Percentiles rank a stretch among this genome's conserved stretches.
These are phyloP conservation scores for Nemophila menziesii DNA, from an alignment of 257 asterid species.

Conservation along the genomic window DNA sequence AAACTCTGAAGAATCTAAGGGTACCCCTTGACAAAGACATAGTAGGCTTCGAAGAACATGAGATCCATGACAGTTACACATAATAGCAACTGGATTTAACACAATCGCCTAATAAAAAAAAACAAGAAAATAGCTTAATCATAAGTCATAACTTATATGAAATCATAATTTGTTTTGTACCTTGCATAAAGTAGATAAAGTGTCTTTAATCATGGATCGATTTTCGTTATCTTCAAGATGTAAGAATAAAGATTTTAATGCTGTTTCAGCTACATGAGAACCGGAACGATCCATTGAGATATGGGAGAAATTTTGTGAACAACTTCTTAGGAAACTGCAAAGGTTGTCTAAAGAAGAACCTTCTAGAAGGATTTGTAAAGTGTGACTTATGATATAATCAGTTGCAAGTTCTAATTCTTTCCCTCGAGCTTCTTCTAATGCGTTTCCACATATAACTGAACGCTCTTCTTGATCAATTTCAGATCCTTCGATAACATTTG, in stretches of 20 bases:
- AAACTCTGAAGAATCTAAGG: slow-evolving; percentile 57
- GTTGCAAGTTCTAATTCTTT: slow-evolving; percentile 88
- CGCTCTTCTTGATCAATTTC: slow-evolving; percentile 75
- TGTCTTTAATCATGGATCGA: slow-evolving; percentile 43
- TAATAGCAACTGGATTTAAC: slow-evolving; percentile 52
- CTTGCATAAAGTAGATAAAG: slow-evolving; percentile 51
- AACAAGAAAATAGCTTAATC: not conserved
- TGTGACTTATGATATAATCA: slow-evolving; percentile 86
- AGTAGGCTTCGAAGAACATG: slow-evolving; percentile 88
- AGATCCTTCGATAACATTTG: slow-evolving; percentile 63
- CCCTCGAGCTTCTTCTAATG: slow-evolving; percentile 88
- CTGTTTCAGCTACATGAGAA: slow-evolving; percentile 94
- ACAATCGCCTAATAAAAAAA: slow-evolving; percentile 44
- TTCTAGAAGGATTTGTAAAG: slow-evolving; percentile 74
- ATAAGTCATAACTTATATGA: too few relatives aligned
- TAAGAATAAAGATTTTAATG: slow-evolving; percentile 62
- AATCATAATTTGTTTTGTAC: slow-evolving; percentile 20
- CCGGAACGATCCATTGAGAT: slow-evolving; percentile 83
- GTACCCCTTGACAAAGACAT: slow-evolving; percentile 78
- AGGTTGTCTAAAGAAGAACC: slow-evolving; percentile 69
- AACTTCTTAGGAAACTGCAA: slow-evolving; percentile 56
- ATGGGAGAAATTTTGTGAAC: slow-evolving; percentile 41
- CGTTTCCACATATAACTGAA: slow-evolving; percentile 60
- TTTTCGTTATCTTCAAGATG: slow-evolving; percentile 61
- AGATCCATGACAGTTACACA: slow-evolving; percentile 92